A percentile compares a stretch with the other conserved stretches of the same genome.
Evolutionary conservation across 2,329 filamentous ascomycete genomes (phyloP).

Genomic region (Hypoxylon sp.): DNA sequence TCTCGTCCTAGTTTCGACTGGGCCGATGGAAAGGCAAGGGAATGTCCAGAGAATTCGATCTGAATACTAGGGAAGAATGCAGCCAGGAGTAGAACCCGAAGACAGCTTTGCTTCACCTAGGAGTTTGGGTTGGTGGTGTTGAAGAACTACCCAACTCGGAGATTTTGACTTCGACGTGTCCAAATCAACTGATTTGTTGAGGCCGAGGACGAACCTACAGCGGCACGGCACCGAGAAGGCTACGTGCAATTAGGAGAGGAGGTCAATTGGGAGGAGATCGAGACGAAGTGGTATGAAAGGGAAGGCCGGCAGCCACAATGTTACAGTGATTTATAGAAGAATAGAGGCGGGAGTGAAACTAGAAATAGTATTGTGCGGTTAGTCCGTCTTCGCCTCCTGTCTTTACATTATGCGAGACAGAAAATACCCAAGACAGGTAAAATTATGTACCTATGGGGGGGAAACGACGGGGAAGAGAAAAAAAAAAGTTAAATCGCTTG

Average conservation of each 20-base stretch:
- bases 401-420: constrained; percentile 7
- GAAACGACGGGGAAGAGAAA: constrained; percentile 19
- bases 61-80: background rate
- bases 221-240: constrained; percentile 33
- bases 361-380: constrained; percentile 9
- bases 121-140: background rate
- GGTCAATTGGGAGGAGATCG: constrained; percentile 18
- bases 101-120: background rate
- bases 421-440: constrained; percentile 15
- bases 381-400: constrained; percentile 26
- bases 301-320: background rate
- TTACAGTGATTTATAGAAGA: constrained; percentile 28
- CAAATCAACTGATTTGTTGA: constrained; percentile 20
- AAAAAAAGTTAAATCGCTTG: constrained; percentile 33
- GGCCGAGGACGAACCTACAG: constrained; percentile 19
- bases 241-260: constrained; percentile 5
- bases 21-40: background rate
- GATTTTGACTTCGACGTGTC: constrained; percentile 16
- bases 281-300: constrained; percentile 12
- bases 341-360: constrained; percentile 1
- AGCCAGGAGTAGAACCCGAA: background rate
- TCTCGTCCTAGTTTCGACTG: background rate
- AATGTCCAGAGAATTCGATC: background rate
- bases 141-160: background rate
- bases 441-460: constrained; percentile 7